A percentile compares a stretch with the other conserved stretches of the same genome.
phyloP scores from a whole-genome alignment of 352 stramenopile species.

The Halophytophthora batemanensis region DNA sequence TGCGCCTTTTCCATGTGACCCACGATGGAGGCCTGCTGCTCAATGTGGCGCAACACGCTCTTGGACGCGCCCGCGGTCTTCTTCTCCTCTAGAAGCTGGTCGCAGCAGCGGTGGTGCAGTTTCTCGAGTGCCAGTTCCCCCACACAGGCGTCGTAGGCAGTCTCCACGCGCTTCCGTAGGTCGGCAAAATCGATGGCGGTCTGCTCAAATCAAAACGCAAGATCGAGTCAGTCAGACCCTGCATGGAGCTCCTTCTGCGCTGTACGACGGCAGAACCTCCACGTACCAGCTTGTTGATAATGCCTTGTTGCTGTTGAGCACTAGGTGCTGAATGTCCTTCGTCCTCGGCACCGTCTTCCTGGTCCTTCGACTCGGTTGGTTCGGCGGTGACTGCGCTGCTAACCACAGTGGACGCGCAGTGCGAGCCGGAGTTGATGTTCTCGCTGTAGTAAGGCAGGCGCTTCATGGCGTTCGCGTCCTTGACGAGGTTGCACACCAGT shows the following conservation, averaged over 20 bases:
- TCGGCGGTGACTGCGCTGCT: background rate
- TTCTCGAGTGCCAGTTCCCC: constrained; percentile 60
- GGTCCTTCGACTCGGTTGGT: background rate
- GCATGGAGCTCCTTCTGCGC: background rate
- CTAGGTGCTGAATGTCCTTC: constrained; percentile 37
- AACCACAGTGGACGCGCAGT: constrained; percentile 16
- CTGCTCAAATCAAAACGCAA: constrained; percentile 10
- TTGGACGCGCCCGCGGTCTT: constrained; percentile 46
- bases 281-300: constrained; percentile 68
- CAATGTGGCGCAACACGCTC: constrained; percentile 72
- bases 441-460: constrained; percentile 65
- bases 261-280: background rate
- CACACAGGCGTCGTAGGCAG: constrained; percentile 50
- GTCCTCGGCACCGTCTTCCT: constrained; percentile 3
- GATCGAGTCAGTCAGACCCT: background rate
- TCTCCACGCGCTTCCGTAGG: constrained; percentile 44
- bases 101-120: constrained; percentile 62
- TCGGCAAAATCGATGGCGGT: constrained; percentile 52
- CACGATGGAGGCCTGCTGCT: constrained; percentile 82
- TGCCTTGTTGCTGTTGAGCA: constrained; percentile 45
- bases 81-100: constrained; percentile 64
- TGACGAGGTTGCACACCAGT: constrained; percentile 74
- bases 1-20: constrained; percentile 65
- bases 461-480: constrained; percentile 56
- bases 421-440: constrained; percentile 77